phyloP scores from a whole-genome alignment of 148 eudicot species.

The Rhododendron vialii region DNA sequence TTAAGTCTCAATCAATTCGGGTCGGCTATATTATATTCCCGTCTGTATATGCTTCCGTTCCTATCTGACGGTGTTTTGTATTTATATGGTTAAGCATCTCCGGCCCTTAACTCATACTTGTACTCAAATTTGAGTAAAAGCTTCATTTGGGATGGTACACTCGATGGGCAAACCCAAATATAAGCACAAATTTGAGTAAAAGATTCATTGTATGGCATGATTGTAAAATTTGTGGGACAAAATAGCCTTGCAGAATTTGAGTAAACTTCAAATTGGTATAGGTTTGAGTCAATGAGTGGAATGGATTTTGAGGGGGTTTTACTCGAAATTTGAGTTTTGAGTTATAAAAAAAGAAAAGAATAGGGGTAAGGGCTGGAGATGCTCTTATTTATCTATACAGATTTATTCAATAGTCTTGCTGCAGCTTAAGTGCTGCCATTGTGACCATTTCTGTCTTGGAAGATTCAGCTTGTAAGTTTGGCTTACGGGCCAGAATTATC shows the following conservation, averaged over 20 bases:
- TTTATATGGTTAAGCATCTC: no score
- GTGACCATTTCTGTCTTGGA: not conserved
- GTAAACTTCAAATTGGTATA: not conserved
- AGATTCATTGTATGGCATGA: not conserved
- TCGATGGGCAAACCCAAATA: not conserved
- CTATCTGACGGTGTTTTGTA: not conserved
- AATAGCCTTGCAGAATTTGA: not conserved
- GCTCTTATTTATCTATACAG: not conserved
- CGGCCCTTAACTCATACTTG: not conserved
- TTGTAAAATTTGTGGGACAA: not conserved
- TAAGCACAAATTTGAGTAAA: not conserved
- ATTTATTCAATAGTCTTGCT: not conserved
- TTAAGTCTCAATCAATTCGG: no score
- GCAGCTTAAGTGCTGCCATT: not conserved
- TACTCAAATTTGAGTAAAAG: not conserved
- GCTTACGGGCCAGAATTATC: not conserved
- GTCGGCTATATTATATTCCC: no score
- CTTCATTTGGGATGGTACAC: not conserved
- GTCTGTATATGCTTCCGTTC: not conserved
- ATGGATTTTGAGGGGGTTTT: not conserved
- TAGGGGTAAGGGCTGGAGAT: not conserved
- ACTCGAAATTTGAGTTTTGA: not conserved
- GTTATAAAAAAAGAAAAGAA: not conserved
- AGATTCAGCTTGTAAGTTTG: not conserved
- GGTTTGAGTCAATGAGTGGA: not conserved